Conservation (phyloP, 495 filamentous ascomycete species). For the Aspergillus ellipticus region DNA sequence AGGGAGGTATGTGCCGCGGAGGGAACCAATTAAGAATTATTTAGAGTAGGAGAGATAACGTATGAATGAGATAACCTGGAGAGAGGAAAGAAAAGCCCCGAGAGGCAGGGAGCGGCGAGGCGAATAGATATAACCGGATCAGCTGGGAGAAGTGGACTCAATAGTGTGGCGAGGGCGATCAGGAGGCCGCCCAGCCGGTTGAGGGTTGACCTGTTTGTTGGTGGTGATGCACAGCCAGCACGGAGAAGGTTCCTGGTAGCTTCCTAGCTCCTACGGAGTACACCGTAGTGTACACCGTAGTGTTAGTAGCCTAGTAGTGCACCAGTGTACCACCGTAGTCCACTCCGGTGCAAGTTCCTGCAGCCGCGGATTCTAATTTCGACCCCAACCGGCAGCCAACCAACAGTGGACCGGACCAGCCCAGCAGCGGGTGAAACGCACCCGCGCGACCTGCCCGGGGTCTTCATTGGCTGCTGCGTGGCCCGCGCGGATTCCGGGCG, state of each 20-base stretch:
- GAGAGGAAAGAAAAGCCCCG: not conserved
- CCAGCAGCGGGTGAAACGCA: conserved; percentile 1
- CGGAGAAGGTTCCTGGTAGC: not conserved
- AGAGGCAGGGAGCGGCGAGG: not conserved
- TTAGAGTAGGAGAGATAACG: not conserved
- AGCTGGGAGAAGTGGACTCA: not conserved
- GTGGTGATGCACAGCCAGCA: not conserved
- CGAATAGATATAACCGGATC: not conserved
- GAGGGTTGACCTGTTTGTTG: too few species aligned
- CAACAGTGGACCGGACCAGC: conserved; percentile 6
- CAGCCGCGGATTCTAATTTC: not conserved
- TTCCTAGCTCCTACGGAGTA: not conserved
- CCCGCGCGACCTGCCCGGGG: not conserved
- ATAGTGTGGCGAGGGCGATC: not conserved
- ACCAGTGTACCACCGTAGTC: too few species aligned
- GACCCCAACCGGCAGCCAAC: not conserved
- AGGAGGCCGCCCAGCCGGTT: not conserved
- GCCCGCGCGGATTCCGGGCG: not conserved
- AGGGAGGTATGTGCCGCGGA: not conserved
- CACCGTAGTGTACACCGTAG: too few species aligned
- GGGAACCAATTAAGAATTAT: not conserved
- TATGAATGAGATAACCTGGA: not conserved
- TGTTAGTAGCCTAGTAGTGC: too few species aligned
- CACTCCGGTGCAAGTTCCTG: not conserved
- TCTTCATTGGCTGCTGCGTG: not conserved